Evolutionary conservation across 331 rosid genomes (phyloP), one percentile per base, ranked within the genome.

Genomic region (Quercus tomentella): DNA sequence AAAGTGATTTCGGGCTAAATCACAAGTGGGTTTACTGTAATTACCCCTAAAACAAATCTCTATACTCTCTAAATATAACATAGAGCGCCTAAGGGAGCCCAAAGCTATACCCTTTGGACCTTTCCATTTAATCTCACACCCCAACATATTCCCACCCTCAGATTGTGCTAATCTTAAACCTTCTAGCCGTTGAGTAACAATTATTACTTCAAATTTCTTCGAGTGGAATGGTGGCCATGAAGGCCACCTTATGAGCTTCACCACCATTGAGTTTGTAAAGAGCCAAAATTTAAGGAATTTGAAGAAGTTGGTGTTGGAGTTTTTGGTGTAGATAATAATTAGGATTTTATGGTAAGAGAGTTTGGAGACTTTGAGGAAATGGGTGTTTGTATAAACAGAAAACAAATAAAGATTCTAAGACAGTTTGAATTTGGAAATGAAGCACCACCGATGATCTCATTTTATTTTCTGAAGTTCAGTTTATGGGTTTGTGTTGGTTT

Each of bases 231-330:
- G 97, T 49, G 98, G 98, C 99, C 97, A 93, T 1, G 99, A 98
- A 31, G 98, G 88, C 99, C 99, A 96, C 83, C 84, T 84, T 91
- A 93, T 96, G 98, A 96, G 93, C 89, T 89, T 96, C 72, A 93
- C 99, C 74, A 92, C 98, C 99, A 93, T 96, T 75, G 7, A 66
- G 73, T 49, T 52, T 25, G 63, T 65, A 41, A 68, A 17, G 21
- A 7, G 33, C n/a, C 11, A 22, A 18, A 52, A 22, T 71, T 37
- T 6, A 28, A 66, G 18, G 35, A 25, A 61, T 26, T 61, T 26
- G 68, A 26, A 5, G 21, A 66, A 66, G 22, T 18, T 49, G 49
- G 71, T 66, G 7, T 63, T 28, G 41, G 8, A 61, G 17, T 23
- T 61, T 33, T 12, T 25, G 35, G 35, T n/a, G 14, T 12, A 25